Base-by-base conservation (phyloP, 441 rosid genomes). In the Populus tomentosa region DNA sequence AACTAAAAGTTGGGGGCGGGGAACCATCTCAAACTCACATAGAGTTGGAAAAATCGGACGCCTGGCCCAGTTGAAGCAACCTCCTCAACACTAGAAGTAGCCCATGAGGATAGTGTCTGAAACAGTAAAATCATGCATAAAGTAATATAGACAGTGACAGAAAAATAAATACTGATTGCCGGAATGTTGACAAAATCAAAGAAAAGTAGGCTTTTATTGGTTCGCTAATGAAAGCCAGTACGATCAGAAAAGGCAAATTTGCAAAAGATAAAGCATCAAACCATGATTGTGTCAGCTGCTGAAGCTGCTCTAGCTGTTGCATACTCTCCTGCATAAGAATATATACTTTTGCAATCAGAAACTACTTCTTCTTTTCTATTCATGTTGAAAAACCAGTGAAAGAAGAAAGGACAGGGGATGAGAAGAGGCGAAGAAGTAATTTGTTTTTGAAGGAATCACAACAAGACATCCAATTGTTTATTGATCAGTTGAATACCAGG, bases 261-360 rank as follows among this genome's bases (percentile, higher is more conserved):
- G 7, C 23, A 32, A 77, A 72, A 65, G 11, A 68, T 71, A 73
- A 69, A 69, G 77, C 75, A 69, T 21, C 80, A 62, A 69, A 95
- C 99, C 99, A 95, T 90, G 66, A 94, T 92, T 28, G 99, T 95
- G 80, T 87, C 88, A 36, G 97, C 94, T 69, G 92, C 90, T 9
- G 97, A 87, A 77, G 98, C 91, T 76, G 99, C 99, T 80, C 99
- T 88, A 21, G 98, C 95, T 13, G 97, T 95, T 75, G 97, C 98
- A 74, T 83, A 88, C 84, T 95, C 99, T 18, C 99, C 98, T 95
- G 88, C 83, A 85, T 32, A 38, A 23, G 76, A 75, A 67, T 35
- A 70, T 20, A 71, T 14, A 38, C 46, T 35, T 63, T 66, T 7
- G 33, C 9, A 72, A 69, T 85, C 69, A 85, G 77, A 71, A 66